Evolutionary conservation across 495 filamentous ascomycete species (phyloP), one percentile per base, ranked within the genome.

Genomic region (Apiosordaria backusii): DNA sequence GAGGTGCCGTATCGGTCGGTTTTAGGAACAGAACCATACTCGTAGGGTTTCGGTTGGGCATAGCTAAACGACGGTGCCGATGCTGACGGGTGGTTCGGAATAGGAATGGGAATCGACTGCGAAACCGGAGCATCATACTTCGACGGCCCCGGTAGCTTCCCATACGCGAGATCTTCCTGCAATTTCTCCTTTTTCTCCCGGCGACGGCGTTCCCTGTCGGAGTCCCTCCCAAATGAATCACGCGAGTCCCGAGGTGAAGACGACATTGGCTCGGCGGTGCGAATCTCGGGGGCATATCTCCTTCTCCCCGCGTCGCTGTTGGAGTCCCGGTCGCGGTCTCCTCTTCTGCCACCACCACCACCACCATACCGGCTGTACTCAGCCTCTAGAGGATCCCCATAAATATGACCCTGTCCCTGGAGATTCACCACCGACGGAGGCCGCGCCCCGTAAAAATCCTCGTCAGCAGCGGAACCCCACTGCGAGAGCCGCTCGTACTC

Each of bases 101-200:
- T 45, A 3, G 35, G 35, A 15, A 45, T 45, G 9, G 35, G 35
- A 2, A 45, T 45, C 18, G 74, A 72, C 59, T 65, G 70, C 45
- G 74, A 71, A 13, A 74, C 71, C 53, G 73, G 71, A 21, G 66
- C 69, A 50, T 71, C 70, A 27, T 74, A 68, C 68, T 72, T 75
- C 57, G 69, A 65, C 16, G 69, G 72, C 18, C 65, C 69, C 21
- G 73, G 72, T 21, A 70, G 61, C 23, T 72, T 78, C 26, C 81
- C 81, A 69, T 83, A 83, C 10, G 81, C 81, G 1, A 83, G 70
- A 62, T 82, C 78, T 0, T 79, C 77, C 57, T 83, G 80, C 45
- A 75, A 62, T 65, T 77, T 76, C 23, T 79, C 75, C 69, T 76
- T 77, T 64, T 74, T 77, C n/a, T 67, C 70, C 25, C 67, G 62